phyloP scores from a whole-genome alignment of 2,329 filamentous ascomycete genomes.

The Didymella segeticola region DNA sequence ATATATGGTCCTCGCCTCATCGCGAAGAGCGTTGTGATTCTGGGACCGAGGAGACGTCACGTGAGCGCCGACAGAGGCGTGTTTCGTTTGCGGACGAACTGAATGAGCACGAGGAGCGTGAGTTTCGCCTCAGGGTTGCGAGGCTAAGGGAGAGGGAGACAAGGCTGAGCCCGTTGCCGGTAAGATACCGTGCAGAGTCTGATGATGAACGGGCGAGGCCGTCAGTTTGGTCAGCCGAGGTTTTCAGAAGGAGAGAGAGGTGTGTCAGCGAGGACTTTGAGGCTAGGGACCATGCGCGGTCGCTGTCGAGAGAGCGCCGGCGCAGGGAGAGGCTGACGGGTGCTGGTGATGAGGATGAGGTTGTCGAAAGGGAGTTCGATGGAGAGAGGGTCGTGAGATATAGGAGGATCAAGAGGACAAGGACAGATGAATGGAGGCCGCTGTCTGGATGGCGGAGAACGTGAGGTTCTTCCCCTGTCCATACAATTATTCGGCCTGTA shows the following conservation, averaged over 20 bases:
- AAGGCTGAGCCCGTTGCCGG: slow-evolving; percentile 10
- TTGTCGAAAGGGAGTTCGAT: slow-evolving; percentile 18
- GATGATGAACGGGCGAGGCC: slow-evolving; percentile 8
- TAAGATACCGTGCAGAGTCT: background rate
- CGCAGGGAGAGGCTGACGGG: slow-evolving; percentile 19
- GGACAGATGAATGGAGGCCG: slow-evolving; percentile 42
- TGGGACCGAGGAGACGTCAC: slow-evolving; percentile 10
- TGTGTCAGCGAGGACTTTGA: slow-evolving; percentile 38
- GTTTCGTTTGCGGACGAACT: slow-evolving; percentile 19
- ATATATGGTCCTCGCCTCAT: slow-evolving; percentile 32
- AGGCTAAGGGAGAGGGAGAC: slow-evolving; percentile 1
- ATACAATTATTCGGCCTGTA: background rate
- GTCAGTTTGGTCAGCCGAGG: slow-evolving; percentile 28
- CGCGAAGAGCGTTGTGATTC: background rate
- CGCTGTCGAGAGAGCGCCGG: slow-evolving; percentile 18
- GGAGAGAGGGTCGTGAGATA: slow-evolving; percentile 33
- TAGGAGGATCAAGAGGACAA: slow-evolving; percentile 35
- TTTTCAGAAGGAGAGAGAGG: slow-evolving; percentile 34
- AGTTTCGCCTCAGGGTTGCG: slow-evolving; percentile 32
- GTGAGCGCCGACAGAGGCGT: slow-evolving; percentile 1
- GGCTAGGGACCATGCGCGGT: slow-evolving; percentile 30
- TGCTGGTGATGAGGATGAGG: slow-evolving; percentile 17
- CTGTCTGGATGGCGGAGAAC: slow-evolving; percentile 32
- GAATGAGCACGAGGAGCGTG: slow-evolving; percentile 26
- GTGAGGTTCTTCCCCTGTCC: background rate